Evolutionary conservation across 108 stramenopile species (phyloP), one percentile per base, ranked within the genome.

Genomic region (Cyclotella cryptica): DNA sequence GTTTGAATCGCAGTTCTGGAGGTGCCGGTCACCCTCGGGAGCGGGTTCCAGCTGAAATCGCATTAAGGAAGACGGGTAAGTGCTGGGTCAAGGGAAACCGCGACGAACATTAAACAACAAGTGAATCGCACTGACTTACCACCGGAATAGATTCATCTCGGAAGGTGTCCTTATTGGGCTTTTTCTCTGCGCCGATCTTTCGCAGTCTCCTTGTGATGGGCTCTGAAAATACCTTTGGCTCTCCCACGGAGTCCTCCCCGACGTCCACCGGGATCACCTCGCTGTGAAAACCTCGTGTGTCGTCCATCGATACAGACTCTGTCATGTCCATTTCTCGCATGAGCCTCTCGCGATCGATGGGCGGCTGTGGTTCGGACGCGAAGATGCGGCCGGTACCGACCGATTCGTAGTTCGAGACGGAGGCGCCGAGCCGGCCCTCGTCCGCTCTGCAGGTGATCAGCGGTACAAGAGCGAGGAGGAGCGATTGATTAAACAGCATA

Each of bases 201-300:
- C 70, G 44, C 10, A 71, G 22, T 55, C 26, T 71, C 15, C 70
- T 44, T 28, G 57, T 24, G 42, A 71, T 59, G 41, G 70, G 54
- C 70, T 26, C 21, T 17, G 42, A 57, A 15, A 27, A 14, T 10
- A 29, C 42, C 22, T 59, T 44, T 0, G 10, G n/a, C 19, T 57
- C 57, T 1, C 70, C 70, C 42, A 58, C 51, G n/a, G 17, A 4
- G 15, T 52, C 42, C 54, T 42, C 22, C 14, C 21, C 18, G 13
- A 27, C 51, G 7, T 54, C 53, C 15, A 7, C 28, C 2, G 58
- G 15, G 27, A 59, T 17, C 19, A 26, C 28, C 12, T 29, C 24
- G 22, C 22, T 22, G 22, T 17, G 3, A 26, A 35, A 35, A 2
- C 6, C 35, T 2, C 35, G 35, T 35, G 27, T 5, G 3, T 29